Conservation (phyloP, 331 rosid genomes). For the Dryas integrifolia region DNA sequence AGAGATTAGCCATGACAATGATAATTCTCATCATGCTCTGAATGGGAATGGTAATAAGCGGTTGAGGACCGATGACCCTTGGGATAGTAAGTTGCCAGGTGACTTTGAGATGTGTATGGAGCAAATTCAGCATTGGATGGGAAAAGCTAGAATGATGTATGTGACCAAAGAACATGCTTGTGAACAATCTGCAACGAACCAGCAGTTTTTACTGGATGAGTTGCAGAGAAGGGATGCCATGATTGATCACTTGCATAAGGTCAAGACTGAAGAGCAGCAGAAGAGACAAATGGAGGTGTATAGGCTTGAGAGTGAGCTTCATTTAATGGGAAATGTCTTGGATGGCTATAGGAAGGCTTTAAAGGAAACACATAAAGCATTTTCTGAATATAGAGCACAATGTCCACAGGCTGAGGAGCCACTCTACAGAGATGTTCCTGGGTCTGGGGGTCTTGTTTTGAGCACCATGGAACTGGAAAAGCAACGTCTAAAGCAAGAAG, state of each 20-base stretch:
- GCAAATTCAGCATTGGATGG: slow-evolving; percentile 61
- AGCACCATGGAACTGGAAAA: slow-evolving; percentile 71
- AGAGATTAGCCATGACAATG: slow-evolving; percentile 51
- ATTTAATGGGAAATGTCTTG: slow-evolving; percentile 60
- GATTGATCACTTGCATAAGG: slow-evolving; percentile 56
- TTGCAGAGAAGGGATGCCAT: slow-evolving; percentile 57
- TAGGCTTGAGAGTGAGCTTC: slow-evolving; percentile 76
- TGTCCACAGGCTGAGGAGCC: slow-evolving; percentile 70
- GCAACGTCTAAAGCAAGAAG: slow-evolving; percentile 69
- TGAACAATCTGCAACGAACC: slow-evolving; percentile 45
- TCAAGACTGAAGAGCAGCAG: slow-evolving; percentile 65
- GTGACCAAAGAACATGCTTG: slow-evolving; percentile 55
- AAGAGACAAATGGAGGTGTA: slow-evolving; percentile 56
- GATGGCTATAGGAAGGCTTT: slow-evolving; percentile 78
- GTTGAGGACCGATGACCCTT: slow-evolving; percentile 55
- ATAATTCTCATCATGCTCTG: slow-evolving; percentile 44
- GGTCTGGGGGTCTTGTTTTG: slow-evolving; percentile 86
- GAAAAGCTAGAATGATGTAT: slow-evolving; percentile 62
- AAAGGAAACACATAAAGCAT: slow-evolving; percentile 61
- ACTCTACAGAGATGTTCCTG: slow-evolving; percentile 84
- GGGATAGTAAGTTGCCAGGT: slow-evolving; percentile 46
- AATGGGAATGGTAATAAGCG: slow-evolving; percentile 64
- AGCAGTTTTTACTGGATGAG: slow-evolving; percentile 56
- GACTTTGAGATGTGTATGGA: slow-evolving; percentile 61
- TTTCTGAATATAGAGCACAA: slow-evolving; percentile 58